Percentiles rank a stretch among this genome's conserved stretches.
These are phyloP conservation scores for Babesia divergens DNA, from an alignment of 169 alveolate genomes.

Conservation along the genomic window DNA sequence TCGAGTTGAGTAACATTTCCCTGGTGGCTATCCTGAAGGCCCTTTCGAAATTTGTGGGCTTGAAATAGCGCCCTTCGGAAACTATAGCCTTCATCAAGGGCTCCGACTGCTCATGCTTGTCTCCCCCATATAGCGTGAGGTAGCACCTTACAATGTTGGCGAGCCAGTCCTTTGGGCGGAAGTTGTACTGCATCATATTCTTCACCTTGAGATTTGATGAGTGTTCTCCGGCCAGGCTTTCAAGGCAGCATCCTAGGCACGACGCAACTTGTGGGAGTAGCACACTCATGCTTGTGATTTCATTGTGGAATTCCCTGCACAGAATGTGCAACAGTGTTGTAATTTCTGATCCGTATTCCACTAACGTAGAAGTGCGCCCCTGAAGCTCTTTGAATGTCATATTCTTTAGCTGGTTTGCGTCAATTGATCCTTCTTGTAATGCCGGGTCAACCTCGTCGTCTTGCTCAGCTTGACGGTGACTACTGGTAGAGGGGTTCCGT, in stretches of 20 bases:
- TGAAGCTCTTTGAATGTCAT: conserved; percentile 65
- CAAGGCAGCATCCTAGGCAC: conserved; percentile 84
- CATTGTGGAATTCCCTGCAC: conserved; percentile 68
- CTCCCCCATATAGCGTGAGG: conserved; percentile 59
- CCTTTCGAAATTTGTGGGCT: conserved; percentile 70
- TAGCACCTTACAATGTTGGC: conserved; percentile 72
- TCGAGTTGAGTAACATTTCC: conserved; percentile 67
- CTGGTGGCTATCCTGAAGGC: conserved; percentile 77
- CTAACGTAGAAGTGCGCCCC: conserved; percentile 67
- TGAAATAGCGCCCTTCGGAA: conserved; percentile 78
- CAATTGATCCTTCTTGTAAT: conserved; percentile 63
- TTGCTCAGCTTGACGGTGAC: conserved; percentile 41
- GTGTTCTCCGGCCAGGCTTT: conserved; percentile 84
- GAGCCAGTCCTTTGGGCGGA: conserved; percentile 81
- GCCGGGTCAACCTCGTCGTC: conserved; percentile 44
- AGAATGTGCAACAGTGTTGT: conserved; percentile 70
- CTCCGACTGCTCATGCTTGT: conserved; percentile 5
- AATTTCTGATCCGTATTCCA: conserved; percentile 71
- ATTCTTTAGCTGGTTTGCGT: conserved; percentile 51
- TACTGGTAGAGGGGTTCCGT: neutral
- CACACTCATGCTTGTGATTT: conserved; percentile 70
- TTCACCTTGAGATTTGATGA: conserved; percentile 84
- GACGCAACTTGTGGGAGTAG: conserved; percentile 83
- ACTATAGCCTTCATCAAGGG: conserved; percentile 65
- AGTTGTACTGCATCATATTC: conserved; percentile 81